Percentiles rank a stretch among this genome's conserved stretches.
phyloP scores from a whole-genome alignment of 2,329 filamentous ascomycete genomes.

The Colletotrichum sp. region DNA sequence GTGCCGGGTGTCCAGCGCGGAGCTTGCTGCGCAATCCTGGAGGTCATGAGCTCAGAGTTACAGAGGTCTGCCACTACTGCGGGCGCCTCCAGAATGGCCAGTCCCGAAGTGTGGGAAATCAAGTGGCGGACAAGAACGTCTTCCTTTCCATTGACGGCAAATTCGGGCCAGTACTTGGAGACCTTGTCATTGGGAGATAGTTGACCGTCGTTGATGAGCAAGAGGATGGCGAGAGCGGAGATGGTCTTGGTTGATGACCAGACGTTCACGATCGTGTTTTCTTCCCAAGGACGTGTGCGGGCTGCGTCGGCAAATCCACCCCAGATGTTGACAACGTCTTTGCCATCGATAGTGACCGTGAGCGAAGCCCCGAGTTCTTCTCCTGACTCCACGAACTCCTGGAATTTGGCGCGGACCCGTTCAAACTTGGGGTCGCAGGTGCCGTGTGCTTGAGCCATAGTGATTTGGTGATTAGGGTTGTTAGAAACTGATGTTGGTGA shows the following conservation, averaged over 20 bases:
- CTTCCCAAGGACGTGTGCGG: conserved; percentile 36
- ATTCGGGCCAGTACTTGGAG: conserved; percentile 51
- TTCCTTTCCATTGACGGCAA: conserved; percentile 44
- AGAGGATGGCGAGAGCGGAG: conserved; percentile 37
- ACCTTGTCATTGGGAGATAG: conserved; percentile 41
- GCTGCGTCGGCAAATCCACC: conserved; percentile 40
- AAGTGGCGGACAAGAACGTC: conserved; percentile 43
- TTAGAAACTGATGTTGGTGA: background rate
- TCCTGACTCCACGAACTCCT: conserved; percentile 37
- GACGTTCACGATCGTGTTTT: conserved; percentile 43
- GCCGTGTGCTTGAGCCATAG: conserved; percentile 35
- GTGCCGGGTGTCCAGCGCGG: conserved; percentile 51
- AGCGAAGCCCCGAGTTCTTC: conserved; percentile 51
- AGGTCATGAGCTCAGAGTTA: conserved; percentile 32
- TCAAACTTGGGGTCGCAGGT: conserved; percentile 40
- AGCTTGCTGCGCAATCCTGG: conserved; percentile 41
- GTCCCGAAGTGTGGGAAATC: conserved; percentile 42
- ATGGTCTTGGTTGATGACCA: conserved; percentile 47
- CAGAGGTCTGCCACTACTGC: conserved; percentile 36
- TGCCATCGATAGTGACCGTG: conserved; percentile 43
- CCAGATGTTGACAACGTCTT: conserved; percentile 48
- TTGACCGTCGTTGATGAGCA: conserved; percentile 44
- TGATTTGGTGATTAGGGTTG: background rate
- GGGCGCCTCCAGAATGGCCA: conserved; percentile 36
- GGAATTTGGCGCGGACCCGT: conserved; percentile 35